phyloP scores from a whole-genome alignment of 257 asterid species.

The Penstemon barbatus region DNA sequence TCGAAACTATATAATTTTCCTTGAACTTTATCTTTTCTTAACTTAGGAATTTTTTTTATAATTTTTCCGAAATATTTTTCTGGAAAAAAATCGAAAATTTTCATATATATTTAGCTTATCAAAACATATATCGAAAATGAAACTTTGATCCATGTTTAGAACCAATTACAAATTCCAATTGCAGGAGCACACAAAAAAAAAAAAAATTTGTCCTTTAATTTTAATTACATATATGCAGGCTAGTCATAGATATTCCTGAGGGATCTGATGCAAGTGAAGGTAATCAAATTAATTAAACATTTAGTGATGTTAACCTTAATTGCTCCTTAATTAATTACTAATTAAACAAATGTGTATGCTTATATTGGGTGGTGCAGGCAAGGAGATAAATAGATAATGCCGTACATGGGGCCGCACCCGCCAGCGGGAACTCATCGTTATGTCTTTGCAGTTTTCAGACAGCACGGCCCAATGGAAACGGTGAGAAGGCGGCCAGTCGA shows the following conservation, averaged over 20 bases:
- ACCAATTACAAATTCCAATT: too few relatives aligned
- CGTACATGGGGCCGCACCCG: constrained; percentile 50
- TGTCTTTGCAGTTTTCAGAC: constrained; percentile 42
- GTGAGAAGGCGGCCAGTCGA: constrained; percentile 27
- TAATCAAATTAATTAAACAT: not conserved
- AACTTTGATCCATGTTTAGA: too few relatives aligned
- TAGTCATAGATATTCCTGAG: constrained; percentile 49
- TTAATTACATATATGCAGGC: constrained; percentile 29
- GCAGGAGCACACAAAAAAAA: too few relatives aligned
- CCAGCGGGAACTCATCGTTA: constrained; percentile 50
- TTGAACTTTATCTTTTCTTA: too few relatives aligned
- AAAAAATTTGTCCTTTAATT: too few relatives aligned
- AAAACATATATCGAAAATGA: too few relatives aligned
- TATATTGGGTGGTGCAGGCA: constrained; percentile 29
- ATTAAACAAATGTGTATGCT: not conserved
- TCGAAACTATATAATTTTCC: too few relatives aligned
- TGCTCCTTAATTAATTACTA: not conserved
- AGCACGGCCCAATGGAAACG: constrained; percentile 33
- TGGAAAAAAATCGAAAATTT: too few relatives aligned
- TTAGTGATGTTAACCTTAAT: not conserved
- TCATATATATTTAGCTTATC: too few relatives aligned
- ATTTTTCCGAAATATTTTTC: too few relatives aligned
- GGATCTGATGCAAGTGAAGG: constrained; percentile 46
- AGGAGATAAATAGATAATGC: constrained; percentile 41
- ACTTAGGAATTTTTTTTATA: too few relatives aligned